Percentiles rank a stretch among this genome's conserved stretches.
Evolutionary conservation across 169 alveolate species (phyloP).

Genomic region (Plasmodium chabaudi): DNA sequence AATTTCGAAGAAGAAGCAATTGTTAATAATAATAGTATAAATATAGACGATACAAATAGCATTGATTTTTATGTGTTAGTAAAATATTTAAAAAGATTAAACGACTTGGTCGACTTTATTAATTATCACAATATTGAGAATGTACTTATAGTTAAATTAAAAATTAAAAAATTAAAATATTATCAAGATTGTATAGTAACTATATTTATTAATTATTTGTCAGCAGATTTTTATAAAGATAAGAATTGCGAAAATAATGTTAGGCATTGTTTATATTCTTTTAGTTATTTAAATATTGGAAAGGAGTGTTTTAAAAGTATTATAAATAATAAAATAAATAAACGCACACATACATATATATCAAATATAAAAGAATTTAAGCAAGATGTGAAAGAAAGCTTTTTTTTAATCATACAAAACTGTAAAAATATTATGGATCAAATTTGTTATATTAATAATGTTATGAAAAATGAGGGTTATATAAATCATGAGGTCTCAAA

Average conservation of each 20-base stretch:
- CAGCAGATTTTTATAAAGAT: conserved; percentile 35
- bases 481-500: not conserved
- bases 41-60: not conserved
- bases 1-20: not conserved
- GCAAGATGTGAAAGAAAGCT: conserved; percentile 16
- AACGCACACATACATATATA: not conserved
- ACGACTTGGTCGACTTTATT: conserved; percentile 12
- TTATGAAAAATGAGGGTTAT: conserved; percentile 19
- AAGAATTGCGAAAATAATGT: conserved; percentile 29
- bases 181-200: conserved; percentile 25
- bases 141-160: conserved; percentile 22
- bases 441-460: conserved; percentile 35
- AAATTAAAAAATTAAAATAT: conserved; percentile 16
- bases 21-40: not conserved
- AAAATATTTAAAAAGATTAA: conserved; percentile 30
- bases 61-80: conserved; percentile 13
- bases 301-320: conserved; percentile 49
- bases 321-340: conserved; percentile 33
- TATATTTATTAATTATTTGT: conserved; percentile 27
- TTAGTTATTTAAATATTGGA: conserved; percentile 32
- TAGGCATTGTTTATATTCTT: conserved; percentile 23
- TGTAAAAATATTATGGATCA: conserved; percentile 56
- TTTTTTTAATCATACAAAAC: conserved; percentile 25
- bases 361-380: conserved; percentile 27
- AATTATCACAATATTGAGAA: conserved; percentile 25